Evolutionary conservation across 2,329 filamentous ascomycete species (phyloP).

Genomic region (Clarireedia homoeocarpa): DNA sequence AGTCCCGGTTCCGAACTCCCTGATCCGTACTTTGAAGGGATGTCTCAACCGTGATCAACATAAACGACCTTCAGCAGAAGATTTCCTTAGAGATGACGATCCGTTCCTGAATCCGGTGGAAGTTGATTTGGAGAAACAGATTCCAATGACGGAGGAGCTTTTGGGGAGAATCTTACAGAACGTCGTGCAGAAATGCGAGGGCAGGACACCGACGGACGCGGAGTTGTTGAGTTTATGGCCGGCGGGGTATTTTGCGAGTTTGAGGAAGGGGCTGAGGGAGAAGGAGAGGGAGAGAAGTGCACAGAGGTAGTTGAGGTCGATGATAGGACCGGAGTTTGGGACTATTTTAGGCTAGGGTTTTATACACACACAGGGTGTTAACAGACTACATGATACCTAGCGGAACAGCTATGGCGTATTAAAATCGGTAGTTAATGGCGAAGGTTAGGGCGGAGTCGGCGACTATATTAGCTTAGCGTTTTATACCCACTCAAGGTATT

Average conservation of each 20-base stretch:
- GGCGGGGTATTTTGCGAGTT: conserved; percentile 52
- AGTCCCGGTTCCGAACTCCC: conserved; percentile 47
- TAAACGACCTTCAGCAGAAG: conserved; percentile 54
- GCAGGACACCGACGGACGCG: conserved; percentile 47
- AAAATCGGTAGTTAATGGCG: no score
- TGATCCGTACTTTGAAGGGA: conserved; percentile 53
- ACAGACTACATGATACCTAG: no score
- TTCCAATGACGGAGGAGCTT: conserved; percentile 56
- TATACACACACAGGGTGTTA: no score
- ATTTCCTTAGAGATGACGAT: conserved; percentile 51
- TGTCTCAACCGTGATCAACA: conserved; percentile 57
- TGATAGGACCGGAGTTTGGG: no score
- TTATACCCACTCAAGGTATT: no score
- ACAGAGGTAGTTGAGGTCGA: not conserved
- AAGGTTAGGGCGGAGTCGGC: no score
- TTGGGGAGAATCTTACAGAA: conserved; percentile 55
- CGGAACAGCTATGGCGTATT: no score
- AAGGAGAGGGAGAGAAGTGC: conserved; percentile 22
- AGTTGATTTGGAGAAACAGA: conserved; percentile 38
- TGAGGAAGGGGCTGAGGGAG: conserved; percentile 31
- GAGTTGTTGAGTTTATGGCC: conserved; percentile 51
- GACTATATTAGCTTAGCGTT: no score
- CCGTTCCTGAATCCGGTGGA: conserved; percentile 58
- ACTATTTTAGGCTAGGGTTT: no score
- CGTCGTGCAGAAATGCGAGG: conserved; percentile 48